These are phyloP conservation scores for Cladobotryum mycophilum DNA, from an alignment of 2,329 filamentous ascomycete genomes.

Conservation along the genomic window DNA sequence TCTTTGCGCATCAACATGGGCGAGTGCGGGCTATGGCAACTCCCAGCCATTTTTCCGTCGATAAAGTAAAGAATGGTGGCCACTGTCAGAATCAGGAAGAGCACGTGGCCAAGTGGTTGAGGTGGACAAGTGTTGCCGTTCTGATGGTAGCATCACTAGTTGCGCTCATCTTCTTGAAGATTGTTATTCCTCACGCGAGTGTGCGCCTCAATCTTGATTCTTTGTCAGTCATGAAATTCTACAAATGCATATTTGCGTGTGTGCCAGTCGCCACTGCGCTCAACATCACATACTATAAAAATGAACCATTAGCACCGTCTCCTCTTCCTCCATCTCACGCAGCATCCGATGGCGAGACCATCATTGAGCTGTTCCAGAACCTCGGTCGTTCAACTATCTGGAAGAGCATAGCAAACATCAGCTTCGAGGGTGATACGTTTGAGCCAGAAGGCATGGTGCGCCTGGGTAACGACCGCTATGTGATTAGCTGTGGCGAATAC, in stretches of 20 bases:
- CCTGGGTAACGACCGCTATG: constrained; percentile 35
- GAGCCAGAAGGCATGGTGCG: constrained; percentile 45
- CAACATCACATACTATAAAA: constrained; percentile 29
- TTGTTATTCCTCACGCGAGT: background rate
- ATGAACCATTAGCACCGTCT: constrained; percentile 25
- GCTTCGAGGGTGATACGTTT: constrained; percentile 38
- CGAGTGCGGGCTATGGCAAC: no score
- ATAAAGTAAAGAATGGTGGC: no score
- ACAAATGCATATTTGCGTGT: background rate
- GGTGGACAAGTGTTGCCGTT: no score
- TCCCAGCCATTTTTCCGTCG: no score
- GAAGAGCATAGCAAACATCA: constrained; percentile 35
- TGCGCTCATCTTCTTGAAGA: background rate
- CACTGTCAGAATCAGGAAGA: no score
- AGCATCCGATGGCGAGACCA: constrained; percentile 27
- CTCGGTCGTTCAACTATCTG: constrained; percentile 35
- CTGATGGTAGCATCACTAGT: background rate
- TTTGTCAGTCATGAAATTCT: no score
- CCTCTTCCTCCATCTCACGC: constrained; percentile 31
- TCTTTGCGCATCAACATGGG: no score
- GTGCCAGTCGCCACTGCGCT: constrained; percentile 13
- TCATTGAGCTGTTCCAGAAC: constrained; percentile 29
- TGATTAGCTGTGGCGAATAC: constrained; percentile 40
- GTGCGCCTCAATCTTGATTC: background rate
- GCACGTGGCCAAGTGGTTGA: no score